Evolutionary conservation across 345 rosid genomes (phyloP).

Genomic region (Atalantia buxifolia): DNA sequence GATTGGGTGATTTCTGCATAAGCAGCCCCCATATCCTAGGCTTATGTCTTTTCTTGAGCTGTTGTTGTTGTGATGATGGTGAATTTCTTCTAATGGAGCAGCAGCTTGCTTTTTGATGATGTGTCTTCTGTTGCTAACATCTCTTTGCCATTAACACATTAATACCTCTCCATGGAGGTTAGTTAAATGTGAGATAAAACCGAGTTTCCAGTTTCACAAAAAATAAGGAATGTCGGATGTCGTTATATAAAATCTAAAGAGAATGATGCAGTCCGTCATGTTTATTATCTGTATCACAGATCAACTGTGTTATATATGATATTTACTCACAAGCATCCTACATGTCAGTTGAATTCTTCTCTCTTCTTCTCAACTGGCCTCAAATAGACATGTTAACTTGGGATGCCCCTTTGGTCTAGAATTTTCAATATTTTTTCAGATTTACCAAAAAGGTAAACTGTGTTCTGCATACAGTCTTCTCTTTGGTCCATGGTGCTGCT

Average conservation of each 20-base stretch:
- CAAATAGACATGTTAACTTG: not conserved
- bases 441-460: slow-evolving; percentile 62
- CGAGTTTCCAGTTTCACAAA: not conserved
- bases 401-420: slow-evolving; percentile 37
- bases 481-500: slow-evolving; percentile 50
- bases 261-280: too few species aligned
- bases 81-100: not conserved
- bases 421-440: slow-evolving; percentile 49
- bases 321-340: not conserved
- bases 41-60: not conserved
- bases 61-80: not conserved
- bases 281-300: not conserved
- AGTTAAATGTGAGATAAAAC: not conserved
- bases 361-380: too few species aligned
- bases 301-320: not conserved
- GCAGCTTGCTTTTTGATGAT: not conserved
- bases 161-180: not conserved
- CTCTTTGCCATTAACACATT: not conserved
- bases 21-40: not conserved
- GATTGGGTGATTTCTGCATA: not conserved
- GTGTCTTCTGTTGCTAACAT: not conserved
- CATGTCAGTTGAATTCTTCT: not conserved
- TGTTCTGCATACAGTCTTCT: slow-evolving; percentile 44
- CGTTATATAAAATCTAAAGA: too few species aligned
- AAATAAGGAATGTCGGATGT: not conserved